phyloP scores from a whole-genome alignment of 345 rosid genomes.

The Eucalyptus tenuipes region DNA sequence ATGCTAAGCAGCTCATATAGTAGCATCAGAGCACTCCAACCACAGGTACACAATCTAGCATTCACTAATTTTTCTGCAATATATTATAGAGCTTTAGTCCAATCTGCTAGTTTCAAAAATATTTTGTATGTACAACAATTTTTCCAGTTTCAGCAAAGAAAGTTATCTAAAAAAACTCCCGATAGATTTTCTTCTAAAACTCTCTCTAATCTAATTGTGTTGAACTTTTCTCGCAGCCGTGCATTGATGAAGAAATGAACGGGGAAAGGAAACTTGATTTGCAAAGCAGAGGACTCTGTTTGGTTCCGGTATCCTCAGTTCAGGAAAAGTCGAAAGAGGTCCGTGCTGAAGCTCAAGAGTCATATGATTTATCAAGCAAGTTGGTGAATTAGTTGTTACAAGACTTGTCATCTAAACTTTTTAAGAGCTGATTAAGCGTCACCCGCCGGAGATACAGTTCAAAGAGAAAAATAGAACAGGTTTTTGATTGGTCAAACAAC shows the following conservation, averaged over 20 bases:
- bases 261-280: slow-evolving; percentile 10
- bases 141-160: neutral
- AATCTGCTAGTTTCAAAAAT: neutral
- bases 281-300: slow-evolving; percentile 42
- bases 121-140: neutral
- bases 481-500: neutral
- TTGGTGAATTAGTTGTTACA: neutral
- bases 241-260: slow-evolving; percentile 1
- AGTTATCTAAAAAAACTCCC: neutral
- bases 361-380: neutral
- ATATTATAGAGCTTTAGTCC: neutral
- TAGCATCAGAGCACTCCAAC: slow-evolving; percentile 1
- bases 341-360: neutral
- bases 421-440: neutral
- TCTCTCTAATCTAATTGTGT: neutral
- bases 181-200: neutral
- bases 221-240: neutral
- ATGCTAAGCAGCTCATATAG: slow-evolving; percentile 26
- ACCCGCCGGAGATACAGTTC: neutral
- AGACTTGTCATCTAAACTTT: neutral
- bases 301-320: slow-evolving; percentile 29
- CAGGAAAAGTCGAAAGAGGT: slow-evolving; percentile 9
- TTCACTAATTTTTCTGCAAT: neutral
- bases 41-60: slow-evolving; percentile 13
- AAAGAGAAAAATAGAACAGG: neutral